phyloP scores from a whole-genome alignment of 2,329 filamentous ascomycete species.

The Uncinocarpus reesii region DNA sequence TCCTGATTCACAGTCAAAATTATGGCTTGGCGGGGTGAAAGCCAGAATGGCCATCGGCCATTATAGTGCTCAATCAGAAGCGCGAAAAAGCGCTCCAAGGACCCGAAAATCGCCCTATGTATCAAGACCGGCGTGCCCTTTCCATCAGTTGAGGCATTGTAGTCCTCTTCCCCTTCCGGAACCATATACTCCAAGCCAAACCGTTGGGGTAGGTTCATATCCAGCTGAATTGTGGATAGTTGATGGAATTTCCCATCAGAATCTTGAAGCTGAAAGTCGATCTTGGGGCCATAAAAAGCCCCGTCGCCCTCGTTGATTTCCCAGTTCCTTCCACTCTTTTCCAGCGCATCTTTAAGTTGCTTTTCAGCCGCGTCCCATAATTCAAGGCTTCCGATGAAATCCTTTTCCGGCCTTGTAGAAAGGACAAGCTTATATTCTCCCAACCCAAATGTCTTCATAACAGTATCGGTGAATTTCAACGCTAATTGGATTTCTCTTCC shows the following conservation, averaged over 20 bases:
- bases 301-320: constrained; percentile 69
- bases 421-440: constrained; percentile 65
- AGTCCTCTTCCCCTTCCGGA: constrained; percentile 34
- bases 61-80: constrained; percentile 74
- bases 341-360: constrained; percentile 55
- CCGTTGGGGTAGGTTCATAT: constrained; percentile 77
- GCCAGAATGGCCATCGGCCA: constrained; percentile 77
- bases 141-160: constrained; percentile 40
- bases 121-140: constrained; percentile 65
- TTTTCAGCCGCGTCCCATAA: constrained; percentile 60
- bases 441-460: constrained; percentile 60
- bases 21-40: constrained; percentile 67
- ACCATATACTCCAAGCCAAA: constrained; percentile 66
- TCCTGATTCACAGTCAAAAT: constrained; percentile 59
- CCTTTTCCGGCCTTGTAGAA: constrained; percentile 65
- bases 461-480: constrained; percentile 61
- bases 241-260: constrained; percentile 78
- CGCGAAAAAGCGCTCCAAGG: constrained; percentile 74
- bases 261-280: constrained; percentile 73
- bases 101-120: constrained; percentile 75
- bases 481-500: constrained; percentile 62
- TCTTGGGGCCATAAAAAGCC: constrained; percentile 86
- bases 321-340: constrained; percentile 58
- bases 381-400: constrained; percentile 63
- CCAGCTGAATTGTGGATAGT: constrained; percentile 77